A percentile compares a stretch with the other conserved stretches of the same genome.
phyloP scores from a whole-genome alignment of 2,329 filamentous ascomycete genomes.

The Nothomitra cinnamomea region DNA sequence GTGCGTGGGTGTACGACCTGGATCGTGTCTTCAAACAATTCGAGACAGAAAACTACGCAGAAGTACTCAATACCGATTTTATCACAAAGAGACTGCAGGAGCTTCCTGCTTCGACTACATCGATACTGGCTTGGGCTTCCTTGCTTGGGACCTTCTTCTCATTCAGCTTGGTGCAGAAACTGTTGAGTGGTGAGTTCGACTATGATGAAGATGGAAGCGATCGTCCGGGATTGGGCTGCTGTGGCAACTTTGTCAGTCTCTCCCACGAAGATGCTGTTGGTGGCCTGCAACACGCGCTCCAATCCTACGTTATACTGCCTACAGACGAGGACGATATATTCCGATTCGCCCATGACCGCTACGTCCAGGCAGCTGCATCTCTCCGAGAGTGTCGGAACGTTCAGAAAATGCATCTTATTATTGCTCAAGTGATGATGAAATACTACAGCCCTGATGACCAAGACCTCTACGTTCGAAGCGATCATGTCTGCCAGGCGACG shows the following conservation, averaged over 20 bases:
- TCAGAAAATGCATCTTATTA: constrained; percentile 77
- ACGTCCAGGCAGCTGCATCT: constrained; percentile 55
- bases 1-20: constrained; percentile 69
- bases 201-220: constrained; percentile 30
- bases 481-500: constrained; percentile 64
- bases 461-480: constrained; percentile 54
- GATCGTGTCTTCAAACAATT: constrained; percentile 79
- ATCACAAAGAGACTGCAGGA: constrained; percentile 63
- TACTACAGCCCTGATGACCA: constrained; percentile 44
- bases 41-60: constrained; percentile 57
- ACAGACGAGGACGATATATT: constrained; percentile 77
- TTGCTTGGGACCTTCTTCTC: constrained; percentile 70
- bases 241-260: not conserved
- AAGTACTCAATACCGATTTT: constrained; percentile 68
- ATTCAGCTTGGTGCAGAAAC: constrained; percentile 59
- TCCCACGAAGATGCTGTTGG: constrained; percentile 48
- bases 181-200: constrained; percentile 60
- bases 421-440: constrained; percentile 65
- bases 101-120: constrained; percentile 53
- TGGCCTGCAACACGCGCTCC: constrained; percentile 67
- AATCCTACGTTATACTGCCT: constrained; percentile 64
- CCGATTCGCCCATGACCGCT: constrained; percentile 77
- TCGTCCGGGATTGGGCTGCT: constrained; percentile 15
- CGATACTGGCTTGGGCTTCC: constrained; percentile 73
- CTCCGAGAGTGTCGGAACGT: constrained; percentile 50